Evolutionary conservation across 1,284 basidiomycete species (phyloP), one percentile per base, ranked within the genome.

Genomic region (Boletus sp.): DNA sequence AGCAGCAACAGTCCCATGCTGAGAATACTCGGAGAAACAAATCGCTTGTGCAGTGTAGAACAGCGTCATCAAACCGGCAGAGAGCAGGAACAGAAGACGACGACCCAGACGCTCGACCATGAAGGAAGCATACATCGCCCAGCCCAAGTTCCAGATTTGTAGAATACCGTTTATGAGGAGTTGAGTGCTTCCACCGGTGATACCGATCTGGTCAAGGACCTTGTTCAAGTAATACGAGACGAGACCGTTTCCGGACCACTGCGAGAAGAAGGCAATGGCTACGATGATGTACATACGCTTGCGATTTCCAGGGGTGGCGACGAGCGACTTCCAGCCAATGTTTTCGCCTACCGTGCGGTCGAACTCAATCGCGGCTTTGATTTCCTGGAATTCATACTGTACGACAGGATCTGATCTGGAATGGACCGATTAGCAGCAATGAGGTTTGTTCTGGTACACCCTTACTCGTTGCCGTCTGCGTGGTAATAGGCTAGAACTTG

Each of bases 221-320:
- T 78, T 75, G 69, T 74, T 81, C 52, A 90, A 75, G 71, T 88
- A 88, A 72, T 84, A 87, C 8, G 84, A 87, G 38, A 83, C 80
- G 45, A 88, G 75, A 57, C 85, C 86, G 53, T 86, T 86, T 20
- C 82, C 84, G 5, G 81, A 85, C 85, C 82, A 88, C 56, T 83
- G 80, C 6, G 82, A 83, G 72, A 85, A 84, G 73, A 82, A 83
- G 29, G 81, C 81, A 44, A 85, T 69, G 32, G 81, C 81, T 52
- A 84, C 60, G 65, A 88, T 83, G 61, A 88, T 84, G 37, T 74
- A 68, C 68, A 87, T 72, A 42, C 86, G 83, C 64, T 72, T 80
- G 46, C 79, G 71, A 71, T 88, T 88, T 40, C 84, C 86, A 12
- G 72, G 64, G 30, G 75, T 82, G 22, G 67, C 57, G 57, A 84